Evolutionary conservation across 768 basidiomycete species (phyloP).

Genomic region (Boletus pseudo-olivaceus): DNA sequence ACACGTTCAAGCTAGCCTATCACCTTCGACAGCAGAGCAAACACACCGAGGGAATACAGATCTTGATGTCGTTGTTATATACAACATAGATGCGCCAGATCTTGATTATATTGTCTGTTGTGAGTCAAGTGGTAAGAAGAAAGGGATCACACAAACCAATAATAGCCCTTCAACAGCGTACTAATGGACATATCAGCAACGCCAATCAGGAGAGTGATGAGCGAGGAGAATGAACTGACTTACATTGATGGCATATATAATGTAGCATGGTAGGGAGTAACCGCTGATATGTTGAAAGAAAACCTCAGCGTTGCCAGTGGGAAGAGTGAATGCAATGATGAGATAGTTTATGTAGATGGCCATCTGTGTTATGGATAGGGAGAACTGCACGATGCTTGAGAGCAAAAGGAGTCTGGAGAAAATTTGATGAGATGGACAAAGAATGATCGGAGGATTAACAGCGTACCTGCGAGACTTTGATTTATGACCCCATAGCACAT

Average conservation of each 20-base stretch:
- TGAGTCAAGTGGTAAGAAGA: neutral
- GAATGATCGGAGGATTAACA: neutral
- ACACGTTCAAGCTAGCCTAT: neutral
- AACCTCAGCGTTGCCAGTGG: neutral
- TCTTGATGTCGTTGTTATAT: conserved; percentile 8
- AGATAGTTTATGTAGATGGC: conserved; percentile 1
- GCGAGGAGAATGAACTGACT: neutral
- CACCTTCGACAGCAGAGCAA: neutral
- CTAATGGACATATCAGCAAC: neutral
- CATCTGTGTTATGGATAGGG: conserved; percentile 8
- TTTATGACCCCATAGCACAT: conserved; percentile 13
- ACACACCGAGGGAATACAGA: conserved; percentile 21
- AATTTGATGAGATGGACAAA: neutral
- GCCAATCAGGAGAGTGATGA: neutral
- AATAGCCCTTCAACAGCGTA: conserved; percentile 14
- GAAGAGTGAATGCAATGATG: neutral
- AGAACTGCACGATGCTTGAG: conserved; percentile 13
- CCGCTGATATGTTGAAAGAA: neutral
- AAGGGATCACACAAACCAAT: conserved; percentile 10
- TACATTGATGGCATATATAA: conserved; percentile 18
- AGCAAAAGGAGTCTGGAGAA: conserved; percentile 10
- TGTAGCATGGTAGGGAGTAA: conserved; percentile 11
- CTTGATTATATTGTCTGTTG: neutral
- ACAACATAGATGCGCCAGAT: conserved; percentile 25
- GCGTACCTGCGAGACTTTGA: conserved; percentile 2